Evolutionary conservation across 2,329 filamentous ascomycete genomes (phyloP), one percentile per base, ranked within the genome.

Genomic region (Alternaria arborescens): DNA sequence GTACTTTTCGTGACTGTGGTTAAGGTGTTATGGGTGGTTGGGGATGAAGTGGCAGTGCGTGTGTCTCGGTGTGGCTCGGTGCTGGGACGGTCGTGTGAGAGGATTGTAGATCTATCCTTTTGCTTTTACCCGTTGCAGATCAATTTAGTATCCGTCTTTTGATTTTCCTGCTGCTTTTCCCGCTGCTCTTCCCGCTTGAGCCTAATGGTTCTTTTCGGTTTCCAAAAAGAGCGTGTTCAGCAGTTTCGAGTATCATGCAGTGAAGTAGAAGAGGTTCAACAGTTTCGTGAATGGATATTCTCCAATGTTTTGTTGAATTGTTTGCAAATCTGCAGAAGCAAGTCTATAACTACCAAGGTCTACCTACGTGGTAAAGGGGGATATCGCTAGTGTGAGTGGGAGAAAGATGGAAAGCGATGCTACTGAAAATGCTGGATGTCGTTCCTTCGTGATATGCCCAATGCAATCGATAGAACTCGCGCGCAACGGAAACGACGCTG

Each of bases 391-490:
- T 50, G 44, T 32, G 32, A 32, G 18, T 24, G 38, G 40, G 40
- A 52, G 11, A 42, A 20, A 8, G 58, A 55, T 44, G 22, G 54
- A 61, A 59, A 48, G 32, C 30, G 36, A 14, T 34, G n/a, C 38
- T 58, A 53, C 58, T 53, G 22, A 12, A 28, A 61, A 68, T 65
- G 61, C 66, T 58, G 60, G 64, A 65, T 67, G 62, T 67, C 66
- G 62, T 68, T 57, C 65, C 64, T 65, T 65, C 66, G 66, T 68
- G 30, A 64, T 41, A 56, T 42, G 54, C 50, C 43, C 18, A 48
- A 30, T 22, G 51, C 36, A 41, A 46, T 42, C 42, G 32, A 36
- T 20, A 41, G 14, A 26, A 48, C 22, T 38, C 34, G 40, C 22
- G 34, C 16, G 44, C 16, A 16, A 18, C 26, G 52, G 48, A 46